Evolutionary conservation across 306 rosid genomes (phyloP).

Genomic region (Cucurbita pepo): DNA sequence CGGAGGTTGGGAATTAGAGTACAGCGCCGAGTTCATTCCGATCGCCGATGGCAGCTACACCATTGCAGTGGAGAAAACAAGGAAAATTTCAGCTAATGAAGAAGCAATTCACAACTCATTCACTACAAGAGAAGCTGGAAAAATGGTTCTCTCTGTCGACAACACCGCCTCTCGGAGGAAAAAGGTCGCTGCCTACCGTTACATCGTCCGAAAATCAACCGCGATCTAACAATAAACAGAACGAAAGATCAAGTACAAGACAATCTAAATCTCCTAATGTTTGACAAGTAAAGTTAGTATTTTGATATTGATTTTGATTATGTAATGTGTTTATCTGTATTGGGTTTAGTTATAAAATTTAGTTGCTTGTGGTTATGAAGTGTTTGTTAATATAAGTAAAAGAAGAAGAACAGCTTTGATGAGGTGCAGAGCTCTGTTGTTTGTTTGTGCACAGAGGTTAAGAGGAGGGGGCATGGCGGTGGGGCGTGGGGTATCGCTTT

Average conservation of each 20-base stretch:
- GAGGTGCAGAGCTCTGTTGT: neutral
- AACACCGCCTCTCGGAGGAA: conserved; percentile 61
- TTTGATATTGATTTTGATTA: neutral
- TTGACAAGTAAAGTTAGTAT: neutral
- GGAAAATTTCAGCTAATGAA: conserved; percentile 43
- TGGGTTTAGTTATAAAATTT: neutral
- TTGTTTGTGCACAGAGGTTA: neutral
- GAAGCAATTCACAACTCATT: conserved; percentile 78
- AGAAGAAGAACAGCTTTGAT: neutral
- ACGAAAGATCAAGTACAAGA: neutral
- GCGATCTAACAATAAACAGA: neutral
- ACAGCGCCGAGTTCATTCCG: conserved; percentile 83
- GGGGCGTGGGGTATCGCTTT: neutral
- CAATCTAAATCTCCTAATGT: neutral
- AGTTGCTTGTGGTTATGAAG: neutral
- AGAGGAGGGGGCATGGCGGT: neutral
- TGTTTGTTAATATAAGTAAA: neutral
- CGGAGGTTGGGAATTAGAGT: conserved; percentile 93
- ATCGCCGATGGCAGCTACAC: conserved; percentile 65
- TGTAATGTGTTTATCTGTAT: neutral
- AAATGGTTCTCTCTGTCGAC: conserved; percentile 72
- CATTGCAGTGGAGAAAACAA: conserved; percentile 60
- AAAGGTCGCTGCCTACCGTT: conserved; percentile 85
- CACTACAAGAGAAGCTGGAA: conserved; percentile 51
- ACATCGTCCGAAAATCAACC: conserved; percentile 44